Evolutionary conservation across 148 eudicot genomes (phyloP), one percentile per base, ranked within the genome.

Genomic region (Nepenthes mirabilis): DNA sequence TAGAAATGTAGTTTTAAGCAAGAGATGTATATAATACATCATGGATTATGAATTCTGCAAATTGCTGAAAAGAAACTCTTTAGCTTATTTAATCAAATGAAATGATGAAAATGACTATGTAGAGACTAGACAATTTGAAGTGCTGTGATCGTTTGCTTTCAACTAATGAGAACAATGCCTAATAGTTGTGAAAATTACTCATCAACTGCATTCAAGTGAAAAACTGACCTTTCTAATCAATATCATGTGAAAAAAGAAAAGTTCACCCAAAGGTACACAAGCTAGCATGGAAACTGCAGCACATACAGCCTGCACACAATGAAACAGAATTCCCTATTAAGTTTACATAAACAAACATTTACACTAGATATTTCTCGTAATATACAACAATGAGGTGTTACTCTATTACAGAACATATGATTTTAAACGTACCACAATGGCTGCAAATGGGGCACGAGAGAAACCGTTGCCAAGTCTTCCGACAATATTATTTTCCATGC

Each of bases 401-500:
- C 14, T 53, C 56, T 53, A 5, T 12, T 33, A 55, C 3, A 2
- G 64, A 14, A 60, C 56, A 65, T 59, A 33, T 55, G 33, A 14
- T 50, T 62, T 52, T 33, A 62, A 55, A 74, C 71, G 61, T 72
- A 94, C 99, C 97, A 94, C 99, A 56, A 94, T 97, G 68, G 86
- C 58, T 50, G 99, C 93, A 72, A 86, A 86, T 35, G 99, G 99
- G 63, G 91, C 93, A 70, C 81, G 97, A 54, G 97, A 79, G 72
- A 94, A 94, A 70, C 99, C 99, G 78, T 89, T 87, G 68, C 99
- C 99, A 1, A 94, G 80, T 72, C 97, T 80, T 61, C 87, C 93
- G 51, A 90, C 75, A 70, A 94, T 86, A 52, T 76, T 79, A 67
- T 81, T 75, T 72, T 84, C 95, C 97, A 90, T 86, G 72, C 79